A percentile compares a stretch with the other conserved stretches of the same genome.
These are phyloP conservation scores for Diaporthe nobilis DNA, from an alignment of 2,329 filamentous ascomycete species.

Conservation along the genomic window DNA sequence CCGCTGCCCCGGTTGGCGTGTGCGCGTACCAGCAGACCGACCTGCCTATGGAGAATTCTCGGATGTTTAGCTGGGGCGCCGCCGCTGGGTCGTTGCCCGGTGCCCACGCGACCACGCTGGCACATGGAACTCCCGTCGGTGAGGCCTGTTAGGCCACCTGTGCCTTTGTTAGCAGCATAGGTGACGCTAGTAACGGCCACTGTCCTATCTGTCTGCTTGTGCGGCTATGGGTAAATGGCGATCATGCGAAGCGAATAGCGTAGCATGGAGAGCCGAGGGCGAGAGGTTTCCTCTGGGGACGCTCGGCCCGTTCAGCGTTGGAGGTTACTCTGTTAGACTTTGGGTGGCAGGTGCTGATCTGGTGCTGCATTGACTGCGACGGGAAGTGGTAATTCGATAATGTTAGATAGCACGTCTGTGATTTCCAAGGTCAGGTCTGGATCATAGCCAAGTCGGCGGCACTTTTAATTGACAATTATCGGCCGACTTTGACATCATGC, in stretches of 20 bases:
- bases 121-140: slow-evolving; percentile 40
- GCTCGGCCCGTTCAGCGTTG: slow-evolving; percentile 9
- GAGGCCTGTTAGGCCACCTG: slow-evolving; percentile 27
- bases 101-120: slow-evolving; percentile 19
- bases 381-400: slow-evolving; percentile 24
- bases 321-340: not conserved
- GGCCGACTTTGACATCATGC: slow-evolving; percentile 26
- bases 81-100: not conserved
- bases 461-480: slow-evolving; percentile 19
- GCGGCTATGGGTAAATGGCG: slow-evolving; percentile 2
- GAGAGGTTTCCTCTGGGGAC: not conserved
- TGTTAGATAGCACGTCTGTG: slow-evolving; percentile 9
- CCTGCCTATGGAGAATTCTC: slow-evolving; percentile 31
- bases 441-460: slow-evolving; percentile 32
- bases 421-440: slow-evolving; percentile 2
- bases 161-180: slow-evolving; percentile 27
- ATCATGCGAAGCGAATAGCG: slow-evolving; percentile 20
- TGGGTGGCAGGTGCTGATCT: slow-evolving; percentile 5
- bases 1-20: not conserved
- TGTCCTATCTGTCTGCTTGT: slow-evolving; percentile 30
- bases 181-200: slow-evolving; percentile 24
- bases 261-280: slow-evolving; percentile 8
- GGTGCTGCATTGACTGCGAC: slow-evolving; percentile 19
- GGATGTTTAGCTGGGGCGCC: slow-evolving; percentile 18
- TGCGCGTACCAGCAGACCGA: slow-evolving; percentile 16